phyloP scores from a whole-genome alignment of 1,284 basidiomycete species.

The Leucoagaricus sp. region DNA sequence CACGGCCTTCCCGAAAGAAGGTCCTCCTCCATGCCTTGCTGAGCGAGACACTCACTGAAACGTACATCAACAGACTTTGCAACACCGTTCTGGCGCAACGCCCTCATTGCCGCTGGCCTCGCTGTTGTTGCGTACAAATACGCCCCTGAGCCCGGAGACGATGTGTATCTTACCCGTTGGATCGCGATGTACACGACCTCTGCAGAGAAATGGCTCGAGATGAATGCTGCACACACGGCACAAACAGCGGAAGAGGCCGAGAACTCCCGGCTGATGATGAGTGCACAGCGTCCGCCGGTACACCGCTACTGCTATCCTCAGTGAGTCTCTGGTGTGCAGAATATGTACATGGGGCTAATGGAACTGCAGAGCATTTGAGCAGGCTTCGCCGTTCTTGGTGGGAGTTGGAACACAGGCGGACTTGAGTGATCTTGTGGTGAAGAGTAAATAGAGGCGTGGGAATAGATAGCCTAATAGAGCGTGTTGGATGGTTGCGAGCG shows the following conservation, averaged over 20 bases:
- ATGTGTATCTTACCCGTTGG: slow-evolving; percentile 63
- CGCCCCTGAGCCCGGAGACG: slow-evolving; percentile 58
- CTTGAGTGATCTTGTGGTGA: slow-evolving; percentile 45
- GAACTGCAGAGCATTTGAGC: slow-evolving; percentile 43
- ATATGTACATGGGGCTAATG: slow-evolving; percentile 2
- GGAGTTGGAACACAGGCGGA: slow-evolving; percentile 51
- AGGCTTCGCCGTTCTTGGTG: slow-evolving; percentile 50
- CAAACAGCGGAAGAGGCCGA: slow-evolving; percentile 48
- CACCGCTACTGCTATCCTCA: slow-evolving; percentile 69
- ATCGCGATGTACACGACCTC: slow-evolving; percentile 55
- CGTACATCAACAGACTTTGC: slow-evolving; percentile 47
- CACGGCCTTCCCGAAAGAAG: slow-evolving; percentile 48
- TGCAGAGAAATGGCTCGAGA: slow-evolving; percentile 48
- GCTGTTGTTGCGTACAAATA: slow-evolving; percentile 62
- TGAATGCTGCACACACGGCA: slow-evolving; percentile 58
- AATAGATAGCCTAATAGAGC: slow-evolving; percentile 16
- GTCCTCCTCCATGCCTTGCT: slow-evolving; percentile 30
- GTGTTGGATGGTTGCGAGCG: slow-evolving; percentile 18
- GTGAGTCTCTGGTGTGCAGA: slow-evolving; percentile 49
- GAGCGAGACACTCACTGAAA: slow-evolving; percentile 6
- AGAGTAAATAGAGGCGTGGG: slow-evolving; percentile 32
- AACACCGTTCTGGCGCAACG: slow-evolving; percentile 62
- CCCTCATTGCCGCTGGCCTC: slow-evolving; percentile 46
- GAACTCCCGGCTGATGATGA: slow-evolving; percentile 44
- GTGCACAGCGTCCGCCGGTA: slow-evolving; percentile 52